Percentiles rank a stretch among this genome's conserved stretches.
phyloP scores from a whole-genome alignment of 495 filamentous ascomycete species.

The Penicillium maclennaniae region DNA sequence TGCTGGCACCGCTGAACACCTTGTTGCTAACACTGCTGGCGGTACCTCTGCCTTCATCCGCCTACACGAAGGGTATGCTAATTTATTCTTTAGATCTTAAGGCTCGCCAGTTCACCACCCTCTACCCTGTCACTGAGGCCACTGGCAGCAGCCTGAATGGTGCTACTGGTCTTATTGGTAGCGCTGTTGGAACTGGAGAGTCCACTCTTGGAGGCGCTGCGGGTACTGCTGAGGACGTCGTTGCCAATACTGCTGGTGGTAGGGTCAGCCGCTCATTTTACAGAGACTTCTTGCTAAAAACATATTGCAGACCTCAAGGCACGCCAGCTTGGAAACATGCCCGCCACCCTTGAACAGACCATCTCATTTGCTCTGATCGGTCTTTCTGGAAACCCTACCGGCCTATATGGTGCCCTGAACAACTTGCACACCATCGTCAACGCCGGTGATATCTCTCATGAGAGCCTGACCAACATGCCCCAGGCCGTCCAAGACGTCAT shows the following conservation, averaged over 20 bases:
- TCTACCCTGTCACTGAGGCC: slow-evolving; percentile 4
- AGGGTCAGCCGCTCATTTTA: not conserved
- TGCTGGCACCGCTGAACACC: slow-evolving; percentile 14
- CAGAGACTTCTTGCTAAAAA: not conserved
- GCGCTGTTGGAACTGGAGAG: slow-evolving; percentile 20
- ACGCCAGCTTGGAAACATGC: slow-evolving; percentile 15
- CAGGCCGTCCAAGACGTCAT: slow-evolving; percentile 15
- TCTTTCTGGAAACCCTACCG: slow-evolving; percentile 17
- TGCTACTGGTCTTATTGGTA: slow-evolving; percentile 10
- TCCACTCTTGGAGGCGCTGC: slow-evolving; percentile 11
- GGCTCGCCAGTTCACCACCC: slow-evolving; percentile 2
- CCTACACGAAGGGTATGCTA: not conserved
- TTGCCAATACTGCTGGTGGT: slow-evolving; percentile 1
- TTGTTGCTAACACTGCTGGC: not conserved
- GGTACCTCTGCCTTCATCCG: not conserved
- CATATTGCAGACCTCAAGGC: slow-evolving; percentile 2
- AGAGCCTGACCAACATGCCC: slow-evolving; percentile 14
- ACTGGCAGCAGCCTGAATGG: slow-evolving; percentile 16
- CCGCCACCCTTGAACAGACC: slow-evolving; percentile 7
- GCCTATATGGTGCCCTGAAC: slow-evolving; percentile 17
- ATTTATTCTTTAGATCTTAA: not conserved
- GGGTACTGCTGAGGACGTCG: slow-evolving; percentile 10
- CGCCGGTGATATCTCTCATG: slow-evolving; percentile 11
- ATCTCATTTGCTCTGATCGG: slow-evolving; percentile 9
- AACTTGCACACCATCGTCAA: slow-evolving; percentile 13